These are phyloP conservation scores for Phalaenopsis equestris DNA, from an alignment of 106 monocot species.

Conservation along the genomic window DNA sequence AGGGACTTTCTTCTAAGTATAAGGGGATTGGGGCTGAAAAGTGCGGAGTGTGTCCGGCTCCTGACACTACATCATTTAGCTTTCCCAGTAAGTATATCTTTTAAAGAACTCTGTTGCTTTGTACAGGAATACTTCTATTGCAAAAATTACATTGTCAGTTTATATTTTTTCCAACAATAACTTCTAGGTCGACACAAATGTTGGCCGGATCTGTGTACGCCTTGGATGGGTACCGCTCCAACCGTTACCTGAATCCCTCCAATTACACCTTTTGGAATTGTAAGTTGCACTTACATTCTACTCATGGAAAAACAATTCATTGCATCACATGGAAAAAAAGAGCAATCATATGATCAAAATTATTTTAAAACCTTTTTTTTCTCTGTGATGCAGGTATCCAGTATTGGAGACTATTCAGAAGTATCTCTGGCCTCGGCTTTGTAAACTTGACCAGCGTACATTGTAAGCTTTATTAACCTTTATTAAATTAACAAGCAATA, in stretches of 20 bases:
- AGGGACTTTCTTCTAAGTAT: constrained; percentile 92
- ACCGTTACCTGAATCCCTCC: constrained; percentile 92
- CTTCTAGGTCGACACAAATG: constrained; percentile 89
- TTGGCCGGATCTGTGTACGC: constrained; percentile 92
- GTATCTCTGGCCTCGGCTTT: constrained; percentile 27
- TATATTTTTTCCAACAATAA: background rate
- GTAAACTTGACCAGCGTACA: constrained; percentile 53
- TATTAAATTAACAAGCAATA: background rate
- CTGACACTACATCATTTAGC: constrained; percentile 94
- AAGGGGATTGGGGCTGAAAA: constrained; percentile 89
- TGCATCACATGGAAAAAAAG: background rate
- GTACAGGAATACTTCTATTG: background rate
- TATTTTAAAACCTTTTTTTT: background rate
- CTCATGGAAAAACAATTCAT: background rate
- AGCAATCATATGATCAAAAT: background rate
- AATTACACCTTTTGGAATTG: constrained; percentile 92
- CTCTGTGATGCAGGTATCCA: constrained; percentile 58
- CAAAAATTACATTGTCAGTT: background rate
- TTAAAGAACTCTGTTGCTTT: background rate
- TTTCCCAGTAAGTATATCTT: constrained; percentile 63
- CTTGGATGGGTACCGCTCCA: constrained; percentile 99
- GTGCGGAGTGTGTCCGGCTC: constrained; percentile 95
- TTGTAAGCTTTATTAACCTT: constrained; percentile 31
- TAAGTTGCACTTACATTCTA: constrained; percentile 20
- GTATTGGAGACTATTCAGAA: constrained; percentile 62